Evolutionary conservation across 495 filamentous ascomycete species (phyloP), one percentile per base, ranked within the genome.

Genomic region (Talaromyces trachyspermus): DNA sequence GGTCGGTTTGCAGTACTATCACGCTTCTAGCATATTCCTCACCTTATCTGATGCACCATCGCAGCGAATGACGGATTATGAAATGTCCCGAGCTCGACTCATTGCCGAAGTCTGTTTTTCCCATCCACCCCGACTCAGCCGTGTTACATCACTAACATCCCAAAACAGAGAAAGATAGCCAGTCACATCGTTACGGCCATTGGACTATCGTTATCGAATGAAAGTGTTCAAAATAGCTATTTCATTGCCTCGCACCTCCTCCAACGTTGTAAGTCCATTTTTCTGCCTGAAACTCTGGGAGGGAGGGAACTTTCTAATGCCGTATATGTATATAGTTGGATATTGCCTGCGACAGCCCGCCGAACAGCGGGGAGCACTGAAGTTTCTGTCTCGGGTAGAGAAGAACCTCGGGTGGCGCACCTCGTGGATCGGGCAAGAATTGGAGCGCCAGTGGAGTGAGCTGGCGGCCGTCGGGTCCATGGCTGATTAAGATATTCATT

Each of bases 201-300:
- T 14, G 65, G 65, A 10, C 51, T 69, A 1, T 65, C 63, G 2
- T 54, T 50, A 20, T 69, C 65, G 8, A 69, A 69, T 26, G 65
- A 69, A 50, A 64, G 58, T 26, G 65, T 69, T 4, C 53, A 64
- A 17, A 69, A 69, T 48, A 63, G 58, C 15, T 66, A 61, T 38
- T 69, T 69, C 24, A 66, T 69, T 57, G 60, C 58, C 11, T 66
- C 60, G 4, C 65, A 69, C 43, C 37, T 69, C 4, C 49, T 69
- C n/a, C 54, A 65, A 49, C 60, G 63, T 36, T 69, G 62, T 69
- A 49, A 8, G 65, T 51, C 40, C n/a, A 39, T 17, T n/a, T 29
- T 15, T 17, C 5, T 18, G 3, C 8, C 18, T 14, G 17, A 12
- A 5, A 27, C 9, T 23, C 11, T n/a, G 14, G 50, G 55, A 24